Base-by-base conservation (phyloP, 2,329 filamentous ascomycete species). In the Alternaria dauci region DNA sequence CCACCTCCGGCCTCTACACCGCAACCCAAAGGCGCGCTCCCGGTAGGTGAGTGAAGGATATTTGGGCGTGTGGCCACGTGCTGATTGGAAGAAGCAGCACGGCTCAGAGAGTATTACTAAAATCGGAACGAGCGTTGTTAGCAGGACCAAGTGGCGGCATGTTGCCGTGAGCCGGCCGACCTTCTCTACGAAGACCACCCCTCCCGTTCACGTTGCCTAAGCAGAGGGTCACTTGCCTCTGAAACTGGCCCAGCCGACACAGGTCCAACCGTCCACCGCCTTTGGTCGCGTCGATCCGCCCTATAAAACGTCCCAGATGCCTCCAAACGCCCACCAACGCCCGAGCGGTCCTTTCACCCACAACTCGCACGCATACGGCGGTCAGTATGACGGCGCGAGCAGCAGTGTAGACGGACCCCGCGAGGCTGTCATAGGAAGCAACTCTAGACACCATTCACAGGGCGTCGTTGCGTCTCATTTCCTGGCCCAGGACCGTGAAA, bases 401-500 rank as follows among this genome's bases (percentile, higher is more conserved):
- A 51, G 61, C 56, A 62, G 36, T 50, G 54, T 58, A 54, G 62
- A 57, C 39, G 32, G 58, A 23, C 23, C 23, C 8, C 47, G 44
- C 11, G 57, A 55, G 43, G 48, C 52, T 42, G 41, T 60, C 12
- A 25, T 54, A 16, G 43, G 55, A 2, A 57, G 48, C 14, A 61
- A 50, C 23, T 59, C 55, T n/a, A 42, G 62, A 42, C 51, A 62
- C 5, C 56, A 52, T 47, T 62, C 62, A 30, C 68, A 72, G 55
- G 72, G 72, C 5, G 67, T 68, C 14, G 67, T 72, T 8, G 71
- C 72, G 9, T 74, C 72, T 16, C 73, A 73, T 55, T 72, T 71
- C 52, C 65, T 71, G 11, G 67, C 71, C 1, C 73, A 73, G 36
- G 70, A 68, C 16, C 70, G 74, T 32, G 72, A 78, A 61, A 76